Conservation (phyloP, 352 stramenopile species). For the Phytophthora agathidicida region DNA sequence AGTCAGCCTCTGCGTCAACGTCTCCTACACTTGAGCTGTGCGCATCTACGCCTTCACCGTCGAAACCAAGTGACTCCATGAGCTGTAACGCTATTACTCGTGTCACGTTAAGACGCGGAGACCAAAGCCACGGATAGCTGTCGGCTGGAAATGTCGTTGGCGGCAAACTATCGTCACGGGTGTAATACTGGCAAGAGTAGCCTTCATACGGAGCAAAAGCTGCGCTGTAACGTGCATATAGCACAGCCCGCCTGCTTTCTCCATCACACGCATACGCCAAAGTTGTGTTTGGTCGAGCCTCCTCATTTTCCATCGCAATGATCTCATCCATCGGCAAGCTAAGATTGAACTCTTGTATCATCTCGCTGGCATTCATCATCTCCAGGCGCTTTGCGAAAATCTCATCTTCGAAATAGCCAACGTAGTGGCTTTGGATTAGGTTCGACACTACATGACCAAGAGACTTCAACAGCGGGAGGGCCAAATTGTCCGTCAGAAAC, state of each 20-base stretch:
- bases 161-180: constrained; percentile 37
- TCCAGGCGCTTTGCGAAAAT: constrained; percentile 29
- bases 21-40: not conserved
- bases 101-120: constrained; percentile 27
- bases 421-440: constrained; percentile 44
- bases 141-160: constrained; percentile 40
- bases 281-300: constrained; percentile 34
- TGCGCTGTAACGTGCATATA: constrained; percentile 26
- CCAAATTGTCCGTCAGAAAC: constrained; percentile 49
- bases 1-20: not conserved
- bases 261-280: constrained; percentile 36
- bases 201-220: constrained; percentile 52
- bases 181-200: constrained; percentile 58
- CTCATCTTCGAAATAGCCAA: constrained; percentile 46
- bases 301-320: constrained; percentile 10
- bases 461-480: constrained; percentile 43
- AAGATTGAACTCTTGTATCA: constrained; percentile 45
- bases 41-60: not conserved
- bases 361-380: constrained; percentile 47
- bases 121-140: constrained; percentile 60
- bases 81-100: constrained; percentile 34
- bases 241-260: constrained; percentile 16
- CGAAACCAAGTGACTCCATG: constrained; percentile 18
- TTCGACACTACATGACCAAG: constrained; percentile 35
- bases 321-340: constrained; percentile 28